Base-by-base conservation (phyloP, 352 stramenopile species). In the Pythium insidiosum region DNA sequence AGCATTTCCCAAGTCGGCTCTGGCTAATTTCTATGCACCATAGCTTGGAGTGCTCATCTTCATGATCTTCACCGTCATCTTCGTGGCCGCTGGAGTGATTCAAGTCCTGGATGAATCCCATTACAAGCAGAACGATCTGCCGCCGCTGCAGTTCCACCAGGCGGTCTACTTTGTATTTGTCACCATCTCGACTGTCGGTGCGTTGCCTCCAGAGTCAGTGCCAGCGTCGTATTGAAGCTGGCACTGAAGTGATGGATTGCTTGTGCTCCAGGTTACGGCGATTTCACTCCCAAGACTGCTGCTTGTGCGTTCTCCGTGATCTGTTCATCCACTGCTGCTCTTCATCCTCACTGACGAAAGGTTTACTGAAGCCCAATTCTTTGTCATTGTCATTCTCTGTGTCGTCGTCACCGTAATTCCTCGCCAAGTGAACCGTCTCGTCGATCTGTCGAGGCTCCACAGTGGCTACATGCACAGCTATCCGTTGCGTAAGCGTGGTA, bases 101-200 rank as follows among this genome's bases (percentile, higher is more conserved):
- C 72, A 82, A 50, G 65, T 72, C 26, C 53, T 84, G 5, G 66
- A 81, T 24, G 64, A 80, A 45, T 57, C 67, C 20, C 80, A 76
- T 36, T 78, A 80, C 46, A 44, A 44, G 5, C 54, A 66, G 3
- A 50, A 73, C 18, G 53, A 45, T 2, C 36, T 50, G 2, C 36
- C 48, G 3, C 45, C 44, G 24, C 58, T 82, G 24, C n/a, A 73
- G 44, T 82, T 84, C 42, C 72, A 82, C 56, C 53, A 78, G 51
- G 67, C 66, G 13, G 58, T 84, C 40, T 82, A 84, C 46, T 84
- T 82, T 37, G 68, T 84, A 18, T 80, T 84, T 36, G 72, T 82
- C 22, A 84, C 72, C 3, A 56, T 84, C 15, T 68, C 68, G 0
- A 84, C 72, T 1, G 71, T 84, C 30, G 72, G 28, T 33, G 15